A percentile compares a stretch with the other conserved stretches of the same genome.
These are phyloP conservation scores for Tuber indicum DNA, from an alignment of 495 filamentous ascomycete species.

Conservation along the genomic window DNA sequence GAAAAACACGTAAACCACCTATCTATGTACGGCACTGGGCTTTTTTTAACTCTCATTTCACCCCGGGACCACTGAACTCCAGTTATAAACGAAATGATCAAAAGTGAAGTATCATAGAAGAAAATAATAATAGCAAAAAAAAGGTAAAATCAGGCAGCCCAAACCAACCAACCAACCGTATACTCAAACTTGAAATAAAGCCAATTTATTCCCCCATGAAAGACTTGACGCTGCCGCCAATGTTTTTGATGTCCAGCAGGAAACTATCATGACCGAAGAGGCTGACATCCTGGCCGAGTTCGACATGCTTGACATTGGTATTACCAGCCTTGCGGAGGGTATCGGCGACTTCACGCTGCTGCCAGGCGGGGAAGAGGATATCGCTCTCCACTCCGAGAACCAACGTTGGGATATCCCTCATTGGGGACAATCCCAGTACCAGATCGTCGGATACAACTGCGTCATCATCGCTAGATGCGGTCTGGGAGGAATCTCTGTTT, in stretches of 20 bases:
- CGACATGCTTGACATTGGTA: conserved; percentile 70
- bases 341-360: conserved; percentile 89
- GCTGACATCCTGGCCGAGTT: conserved; percentile 85
- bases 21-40: neutral
- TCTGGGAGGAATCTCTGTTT: conserved; percentile 8
- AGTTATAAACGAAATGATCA: neutral
- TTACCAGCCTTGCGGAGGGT: conserved; percentile 73
- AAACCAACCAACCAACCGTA: neutral
- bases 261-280: conserved; percentile 97
- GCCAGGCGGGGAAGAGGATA: conserved; percentile 96
- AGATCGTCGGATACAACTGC: conserved; percentile 63
- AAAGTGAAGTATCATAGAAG: neutral
- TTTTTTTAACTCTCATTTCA: neutral
- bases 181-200: neutral
- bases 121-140: neutral
- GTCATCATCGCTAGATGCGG: conserved; percentile 9
- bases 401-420: conserved; percentile 69
- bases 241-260: conserved; percentile 81
- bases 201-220: conserved; percentile 54
- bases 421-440: conserved; percentile 61
- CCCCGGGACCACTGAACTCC: neutral
- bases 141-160: neutral
- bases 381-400: conserved; percentile 94
- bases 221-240: conserved; percentile 70
- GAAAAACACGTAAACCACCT: neutral